Base-by-base conservation (phyloP, 331 rosid genomes). In the Pyracantha coccinea region DNA sequence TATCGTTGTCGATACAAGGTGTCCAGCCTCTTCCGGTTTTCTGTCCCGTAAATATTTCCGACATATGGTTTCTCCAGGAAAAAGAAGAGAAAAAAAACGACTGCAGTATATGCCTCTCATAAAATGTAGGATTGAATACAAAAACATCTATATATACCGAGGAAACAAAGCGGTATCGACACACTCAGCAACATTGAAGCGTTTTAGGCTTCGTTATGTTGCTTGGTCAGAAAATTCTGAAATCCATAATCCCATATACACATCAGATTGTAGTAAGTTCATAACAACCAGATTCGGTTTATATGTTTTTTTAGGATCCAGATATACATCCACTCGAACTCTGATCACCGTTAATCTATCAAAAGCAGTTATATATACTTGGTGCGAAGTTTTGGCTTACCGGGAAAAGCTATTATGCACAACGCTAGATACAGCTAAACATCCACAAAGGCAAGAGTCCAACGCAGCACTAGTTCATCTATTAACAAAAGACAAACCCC, bases 401-500 rank as follows among this genome's bases (percentile, higher is more conserved):
- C 72, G 33, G 55, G 71, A 79, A 76, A 16, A 54, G 72, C 61
- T 69, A 23, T 73, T 60, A 76, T 88, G 79, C 80, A 85, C 87
- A 84, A 80, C 68, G 74, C 75, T 74, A 45, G 78, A 77, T 21
- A 45, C 58, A 76, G 57, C 76, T 38, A 21, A 58, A 73, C 45
- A 79, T 73, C 55, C 74, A 58, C 52, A 71, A 21, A 23, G 16
- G 61, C 21, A 53, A 20, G 44, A 32, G 33, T 14, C 55, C 38
- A 32, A 71, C 27, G 78, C 35, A 33, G n/a, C 66, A 50, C 47
- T 53, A 63, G 28, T n/a, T 75, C 44, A 27, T 47, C 65, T 73
- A 41, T 11, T 44, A 74, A 78, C 60, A 60, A 58, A 54, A 31
- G 57, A n/a, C 32, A 29, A 57, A 31, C 50, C 54, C 10, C 29